Evolutionary conservation across 352 stramenopile genomes (phyloP).

Genomic region (Lagenidium giganteum): DNA sequence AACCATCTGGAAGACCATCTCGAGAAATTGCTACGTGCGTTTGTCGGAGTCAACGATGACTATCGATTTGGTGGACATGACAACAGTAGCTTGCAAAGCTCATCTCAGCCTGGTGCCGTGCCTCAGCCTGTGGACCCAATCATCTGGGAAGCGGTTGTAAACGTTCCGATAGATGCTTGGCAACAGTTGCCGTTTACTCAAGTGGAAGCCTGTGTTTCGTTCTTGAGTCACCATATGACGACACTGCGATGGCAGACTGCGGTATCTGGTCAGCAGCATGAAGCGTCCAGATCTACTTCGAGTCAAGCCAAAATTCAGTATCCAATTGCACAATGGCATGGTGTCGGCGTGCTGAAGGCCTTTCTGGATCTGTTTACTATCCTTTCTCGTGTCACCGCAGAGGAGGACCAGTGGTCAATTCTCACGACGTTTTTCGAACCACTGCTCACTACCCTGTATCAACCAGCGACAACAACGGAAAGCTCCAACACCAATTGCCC

Average conservation of each 20-base stretch:
- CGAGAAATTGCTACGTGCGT: constrained; percentile 56
- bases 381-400: constrained; percentile 39
- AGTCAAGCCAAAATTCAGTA: constrained; percentile 19
- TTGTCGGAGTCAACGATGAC: constrained; percentile 62
- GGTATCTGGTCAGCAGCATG: constrained; percentile 15
- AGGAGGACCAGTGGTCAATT: constrained; percentile 43
- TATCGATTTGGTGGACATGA: constrained; percentile 52
- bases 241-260: constrained; percentile 50
- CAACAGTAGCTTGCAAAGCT: too few species aligned
- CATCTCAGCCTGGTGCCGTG: too few species aligned
- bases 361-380: constrained; percentile 62
- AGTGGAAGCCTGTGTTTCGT: constrained; percentile 41
- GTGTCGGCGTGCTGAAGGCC: constrained; percentile 48
- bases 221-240: constrained; percentile 56
- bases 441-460: constrained; percentile 63
- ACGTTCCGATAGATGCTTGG: constrained; percentile 39
- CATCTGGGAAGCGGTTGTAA: constrained; percentile 53
- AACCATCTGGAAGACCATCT: constrained; percentile 53
- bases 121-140: constrained; percentile 43
- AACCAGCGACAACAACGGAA: constrained; percentile 50
- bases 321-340: constrained; percentile 58
- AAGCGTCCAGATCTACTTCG: not conserved
- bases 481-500: constrained; percentile 42
- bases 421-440: constrained; percentile 60
- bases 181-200: constrained; percentile 36